Evolutionary conservation across 2,329 filamentous ascomycete species (phyloP).

Genomic region (Xylariaceae sp.): DNA sequence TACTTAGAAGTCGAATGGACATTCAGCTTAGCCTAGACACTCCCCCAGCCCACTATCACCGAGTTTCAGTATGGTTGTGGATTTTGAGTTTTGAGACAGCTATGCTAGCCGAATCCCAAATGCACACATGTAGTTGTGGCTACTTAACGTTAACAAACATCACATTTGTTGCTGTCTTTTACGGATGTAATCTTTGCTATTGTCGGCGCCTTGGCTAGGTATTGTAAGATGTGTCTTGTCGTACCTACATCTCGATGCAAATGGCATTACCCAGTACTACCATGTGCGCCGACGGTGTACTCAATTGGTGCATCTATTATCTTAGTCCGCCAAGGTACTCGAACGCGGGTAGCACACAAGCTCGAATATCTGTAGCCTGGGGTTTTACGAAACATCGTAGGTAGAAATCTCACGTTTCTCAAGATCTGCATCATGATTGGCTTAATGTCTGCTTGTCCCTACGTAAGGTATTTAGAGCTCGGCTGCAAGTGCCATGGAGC

Average conservation of each 20-base stretch:
- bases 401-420: constrained; percentile 7
- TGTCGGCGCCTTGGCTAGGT: no score
- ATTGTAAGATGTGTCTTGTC: no score
- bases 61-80: not conserved
- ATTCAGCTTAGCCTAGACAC: constrained; percentile 9
- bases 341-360: constrained; percentile 3
- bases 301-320: not conserved
- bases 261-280: no score
- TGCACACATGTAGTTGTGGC: not conserved
- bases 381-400: not conserved
- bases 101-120: not conserved
- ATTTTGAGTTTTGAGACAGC: not conserved
- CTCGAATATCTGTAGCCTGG: constrained; percentile 2
- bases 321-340: constrained; percentile 3
- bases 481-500: no score
- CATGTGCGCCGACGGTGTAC: no score
- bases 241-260: no score
- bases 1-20: constrained; percentile 12
- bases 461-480: no score
- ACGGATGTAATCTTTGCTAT: no score
- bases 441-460: not conserved
- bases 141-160: not conserved
- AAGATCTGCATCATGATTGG: constrained; percentile 10
- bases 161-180: not conserved
- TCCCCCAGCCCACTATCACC: not conserved